Base-by-base conservation (phyloP, 768 basidiomycete species). In the Pulveroboletus sp. region DNA sequence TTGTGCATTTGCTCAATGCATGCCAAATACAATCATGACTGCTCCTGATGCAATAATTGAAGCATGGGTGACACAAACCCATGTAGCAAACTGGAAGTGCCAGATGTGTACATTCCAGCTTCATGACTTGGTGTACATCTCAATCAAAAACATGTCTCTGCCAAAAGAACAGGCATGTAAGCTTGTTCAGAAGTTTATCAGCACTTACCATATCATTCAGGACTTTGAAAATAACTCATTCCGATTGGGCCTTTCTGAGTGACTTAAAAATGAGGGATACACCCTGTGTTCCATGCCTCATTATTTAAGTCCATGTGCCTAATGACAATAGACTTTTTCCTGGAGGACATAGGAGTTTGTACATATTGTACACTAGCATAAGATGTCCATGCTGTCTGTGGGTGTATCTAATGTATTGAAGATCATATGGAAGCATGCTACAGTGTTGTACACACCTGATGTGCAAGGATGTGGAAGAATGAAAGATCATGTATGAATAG, bases 41-140 rank as follows among this genome's bases (percentile, higher is more conserved):
- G 70, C 68, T 0, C 73, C 73, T 31, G 64, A 73, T 39, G 43
- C 57, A 0, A 64, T 73, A 1, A n/a, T 73, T 0, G 56, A 48
- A 1, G 49, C 62, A 0, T 35, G 63, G 0, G 65, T 71, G 0
- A 73, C 72, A 45, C 69, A 74, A 27, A 71, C 68, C 0, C 17
- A 50, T 0, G 31, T 41, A 3, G 62, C 69, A 0, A 74, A 74
- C 41, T 30, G 49, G 1, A 49, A 59, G 1, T 46, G 66, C 0
- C 47, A 47, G 0, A 7, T 19, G 0, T 2, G 13, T 4, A 31
- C 40, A 1, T 49, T 48, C 16, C 2, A 1, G 1, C 4, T 9
- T 0, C 19, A 12, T 0, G 26, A 48, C 3, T 17, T 49, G 1
- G 19, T 7, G 0, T 49, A 47, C 6, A 2, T 49, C 0, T 49